phyloP scores from a whole-genome alignment of 164 flowering plant genomes.

The Piper betle region DNA sequence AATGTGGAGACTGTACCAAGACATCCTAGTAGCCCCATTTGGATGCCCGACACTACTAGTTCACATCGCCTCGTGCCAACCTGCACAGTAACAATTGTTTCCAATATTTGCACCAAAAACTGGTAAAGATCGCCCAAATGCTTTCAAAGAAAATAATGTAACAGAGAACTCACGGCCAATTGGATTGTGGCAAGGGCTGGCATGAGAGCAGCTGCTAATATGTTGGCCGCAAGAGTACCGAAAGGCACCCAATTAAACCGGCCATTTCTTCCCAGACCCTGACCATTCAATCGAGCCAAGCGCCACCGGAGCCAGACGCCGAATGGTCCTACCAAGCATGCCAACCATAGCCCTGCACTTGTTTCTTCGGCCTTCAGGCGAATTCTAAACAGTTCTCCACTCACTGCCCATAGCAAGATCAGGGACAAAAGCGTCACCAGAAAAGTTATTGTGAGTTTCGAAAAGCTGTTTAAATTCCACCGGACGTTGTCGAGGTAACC shows the following conservation, averaged over 20 bases:
- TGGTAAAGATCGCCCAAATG: not conserved
- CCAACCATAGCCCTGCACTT: conserved; percentile 62
- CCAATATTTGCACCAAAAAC: not conserved
- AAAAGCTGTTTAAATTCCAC: conserved; percentile 25
- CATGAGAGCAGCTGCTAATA: conserved; percentile 71
- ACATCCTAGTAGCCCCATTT: conserved; percentile 78
- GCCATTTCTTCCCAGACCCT: conserved; percentile 49
- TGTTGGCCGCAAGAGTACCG: conserved; percentile 80
- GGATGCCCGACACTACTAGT: conserved; percentile 48
- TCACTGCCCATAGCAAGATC: conserved; percentile 34
- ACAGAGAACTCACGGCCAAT: not conserved
- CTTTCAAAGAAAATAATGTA: not conserved
- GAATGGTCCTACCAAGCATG: conserved; percentile 64
- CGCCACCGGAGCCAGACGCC: conserved; percentile 96
- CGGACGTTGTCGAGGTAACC: conserved; percentile 1
- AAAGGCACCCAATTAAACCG: conserved; percentile 70
- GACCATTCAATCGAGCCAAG: conserved; percentile 73
- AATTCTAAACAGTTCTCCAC: conserved; percentile 28
- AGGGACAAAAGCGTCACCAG: conserved; percentile 26
- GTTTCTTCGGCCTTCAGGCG: conserved; percentile 26
- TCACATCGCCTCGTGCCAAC: conserved; percentile 39
- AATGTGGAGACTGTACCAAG: conserved; percentile 92
- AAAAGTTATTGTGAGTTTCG: conserved; percentile 24
- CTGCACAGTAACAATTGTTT: conserved; percentile 23
- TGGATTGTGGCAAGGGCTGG: not conserved